Base-by-base conservation (phyloP, 2,329 filamentous ascomycete genomes). In the Diplodia intermedia region DNA sequence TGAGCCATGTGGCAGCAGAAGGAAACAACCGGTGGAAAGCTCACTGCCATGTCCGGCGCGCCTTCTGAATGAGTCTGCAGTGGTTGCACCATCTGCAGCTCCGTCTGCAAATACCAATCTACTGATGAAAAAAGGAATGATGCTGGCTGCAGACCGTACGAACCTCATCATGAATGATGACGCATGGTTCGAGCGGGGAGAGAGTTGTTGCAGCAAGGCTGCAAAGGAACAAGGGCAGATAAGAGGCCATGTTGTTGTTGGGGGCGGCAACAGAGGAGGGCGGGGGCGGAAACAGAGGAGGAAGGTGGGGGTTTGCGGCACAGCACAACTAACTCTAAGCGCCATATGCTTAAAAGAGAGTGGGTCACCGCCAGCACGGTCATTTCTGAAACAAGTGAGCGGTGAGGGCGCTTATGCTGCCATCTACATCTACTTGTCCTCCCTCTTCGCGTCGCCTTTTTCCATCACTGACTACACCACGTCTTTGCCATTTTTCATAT, bases 81-180 rank as follows among this genome's bases (percentile, higher is more conserved):
- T 36, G 12, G 55, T 57, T 38, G 55, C 55, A 20, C 55, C 55
- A 40, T 57, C 55, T 26, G 36, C 31, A 29, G 55, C 26, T 3
- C 55, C 55, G n/a, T 57, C 23, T 11, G 33, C 55, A 38, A 8
- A 57, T 36, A 20, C 31, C n/a, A n/a, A n/a, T 3, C 3, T 7
- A 1, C 4, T 29, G 31, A 23, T 12, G 7, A 38, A 7, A 29
- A 26, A 40, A 8, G 52, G 26, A 29, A 54, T 18, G 23, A 29
- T 29, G 6, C 14, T 29, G 7, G 31, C 31, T 33, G 31, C 31
- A 3, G 31, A 33, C 31, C 23, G 15, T 29, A 6, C n/a, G n/a
- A n/a, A n/a, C n/a, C n/a, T n/a, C 52, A 54, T 54, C 2, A 15
- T 29, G 52, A 29, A 26, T 3, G 26, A 33, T 2, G 49, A 23